These are phyloP conservation scores for Trichoderma sp. DNA, from an alignment of 2,329 filamentous ascomycete species.

Conservation along the genomic window DNA sequence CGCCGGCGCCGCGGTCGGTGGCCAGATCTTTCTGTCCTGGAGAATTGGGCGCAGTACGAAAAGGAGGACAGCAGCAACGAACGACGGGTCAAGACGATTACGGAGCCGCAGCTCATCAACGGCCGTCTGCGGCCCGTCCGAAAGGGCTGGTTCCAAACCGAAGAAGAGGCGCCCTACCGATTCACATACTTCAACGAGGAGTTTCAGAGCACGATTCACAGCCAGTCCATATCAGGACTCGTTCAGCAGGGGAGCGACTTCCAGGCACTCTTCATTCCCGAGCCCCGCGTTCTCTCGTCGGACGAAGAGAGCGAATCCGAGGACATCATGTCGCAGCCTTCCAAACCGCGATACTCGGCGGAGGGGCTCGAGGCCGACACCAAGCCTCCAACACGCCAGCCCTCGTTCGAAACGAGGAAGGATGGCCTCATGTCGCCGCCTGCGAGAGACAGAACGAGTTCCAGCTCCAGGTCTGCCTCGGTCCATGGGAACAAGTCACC, in stretches of 20 bases:
- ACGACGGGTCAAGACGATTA: constrained; percentile 85
- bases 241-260: constrained; percentile 84
- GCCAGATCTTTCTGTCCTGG: constrained; percentile 81
- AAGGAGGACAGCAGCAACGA: constrained; percentile 77
- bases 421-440: constrained; percentile 39
- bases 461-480: constrained; percentile 40
- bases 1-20: constrained; percentile 72
- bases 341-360: constrained; percentile 34
- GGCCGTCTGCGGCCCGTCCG: constrained; percentile 82
- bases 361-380: constrained; percentile 45
- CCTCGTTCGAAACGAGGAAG: constrained; percentile 44
- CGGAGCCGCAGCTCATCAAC: constrained; percentile 88
- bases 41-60: constrained; percentile 88
- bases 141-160: constrained; percentile 79
- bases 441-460: constrained; percentile 31
- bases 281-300: constrained; percentile 74
- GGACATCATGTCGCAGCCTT: constrained; percentile 36
- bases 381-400: constrained; percentile 50
- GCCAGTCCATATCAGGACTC: constrained; percentile 90
- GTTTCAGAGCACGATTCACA: constrained; percentile 93
- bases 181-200: constrained; percentile 99
- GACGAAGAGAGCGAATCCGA: constrained; percentile 68
- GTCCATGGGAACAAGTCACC: constrained; percentile 49
- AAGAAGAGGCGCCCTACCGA: constrained; percentile 87
- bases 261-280: constrained; percentile 84